A percentile compares a stretch with the other conserved stretches of the same genome.
These are phyloP conservation scores for Chrysopogon serrulatus DNA, from an alignment of 176 grass and related monocot species.

Conservation along the genomic window DNA sequence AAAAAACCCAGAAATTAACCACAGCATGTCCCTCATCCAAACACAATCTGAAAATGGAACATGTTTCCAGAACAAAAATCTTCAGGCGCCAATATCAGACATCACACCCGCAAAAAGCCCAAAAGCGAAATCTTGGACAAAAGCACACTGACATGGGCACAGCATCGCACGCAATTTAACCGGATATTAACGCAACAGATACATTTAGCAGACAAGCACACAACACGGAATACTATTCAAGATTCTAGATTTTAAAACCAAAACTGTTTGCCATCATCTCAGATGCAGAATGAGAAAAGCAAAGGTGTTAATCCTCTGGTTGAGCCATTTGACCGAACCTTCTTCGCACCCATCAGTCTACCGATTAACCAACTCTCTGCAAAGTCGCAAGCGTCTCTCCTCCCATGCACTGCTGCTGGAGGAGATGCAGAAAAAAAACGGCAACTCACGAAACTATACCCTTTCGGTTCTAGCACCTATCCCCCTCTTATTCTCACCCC, in stretches of 20 bases:
- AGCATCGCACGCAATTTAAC: background rate
- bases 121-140: background rate
- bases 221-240: background rate
- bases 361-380: conserved; percentile 30
- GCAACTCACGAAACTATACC: conserved; percentile 22
- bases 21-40: background rate
- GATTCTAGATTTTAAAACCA: conserved; percentile 11
- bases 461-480: conserved; percentile 40
- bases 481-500: conserved; percentile 28
- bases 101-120: background rate
- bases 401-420: background rate
- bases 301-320: conserved; percentile 17
- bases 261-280: conserved; percentile 40
- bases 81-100: background rate
- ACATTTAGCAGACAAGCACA: background rate
- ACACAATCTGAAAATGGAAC: background rate
- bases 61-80: background rate
- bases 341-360: conserved; percentile 39
- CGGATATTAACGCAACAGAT: background rate
- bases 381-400: conserved; percentile 31
- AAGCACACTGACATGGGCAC: background rate
- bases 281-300: conserved; percentile 19
- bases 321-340: conserved; percentile 39
- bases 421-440: conserved; percentile 6
- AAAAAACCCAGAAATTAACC: background rate